Conservation (phyloP, 305 asterid genomes). For the Fraxinus velutina region DNA sequence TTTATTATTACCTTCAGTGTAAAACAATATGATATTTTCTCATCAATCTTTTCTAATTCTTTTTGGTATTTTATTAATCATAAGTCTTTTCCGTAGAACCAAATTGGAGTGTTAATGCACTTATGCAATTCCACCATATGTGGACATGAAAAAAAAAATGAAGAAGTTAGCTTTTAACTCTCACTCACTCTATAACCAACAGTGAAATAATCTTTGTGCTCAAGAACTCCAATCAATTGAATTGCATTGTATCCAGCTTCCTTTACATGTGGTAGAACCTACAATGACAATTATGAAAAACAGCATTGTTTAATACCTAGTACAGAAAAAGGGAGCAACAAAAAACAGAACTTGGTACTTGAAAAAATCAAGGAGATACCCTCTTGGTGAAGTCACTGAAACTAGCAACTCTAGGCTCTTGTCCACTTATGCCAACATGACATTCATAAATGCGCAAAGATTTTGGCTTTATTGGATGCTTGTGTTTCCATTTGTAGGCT, state of each 20-base stretch:
- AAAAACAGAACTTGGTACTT: slow-evolving; percentile 15
- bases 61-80: background rate
- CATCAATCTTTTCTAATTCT: background rate
- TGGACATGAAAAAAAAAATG: background rate
- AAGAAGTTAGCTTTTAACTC: slow-evolving; percentile 2
- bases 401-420: slow-evolving; percentile 62
- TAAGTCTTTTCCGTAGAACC: background rate
- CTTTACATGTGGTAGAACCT: slow-evolving; percentile 89
- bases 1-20: background rate
- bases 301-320: slow-evolving; percentile 24
- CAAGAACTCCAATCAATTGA: slow-evolving; percentile 85
- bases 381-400: slow-evolving; percentile 65
- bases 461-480: slow-evolving; percentile 71
- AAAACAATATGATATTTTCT: background rate
- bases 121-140: background rate
- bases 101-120: background rate
- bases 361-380: slow-evolving; percentile 34
- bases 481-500: slow-evolving; percentile 75
- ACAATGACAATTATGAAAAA: slow-evolving; percentile 22
- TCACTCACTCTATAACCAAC: slow-evolving; percentile 85
- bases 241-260: slow-evolving; percentile 93
- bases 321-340: slow-evolving; percentile 16
- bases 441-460: slow-evolving; percentile 92
- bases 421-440: slow-evolving; percentile 91
- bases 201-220: slow-evolving; percentile 92